A percentile compares a stretch with the other conserved stretches of the same genome.
phyloP scores from a whole-genome alignment of 106 monocot species.

The Dendrobium officinale region DNA sequence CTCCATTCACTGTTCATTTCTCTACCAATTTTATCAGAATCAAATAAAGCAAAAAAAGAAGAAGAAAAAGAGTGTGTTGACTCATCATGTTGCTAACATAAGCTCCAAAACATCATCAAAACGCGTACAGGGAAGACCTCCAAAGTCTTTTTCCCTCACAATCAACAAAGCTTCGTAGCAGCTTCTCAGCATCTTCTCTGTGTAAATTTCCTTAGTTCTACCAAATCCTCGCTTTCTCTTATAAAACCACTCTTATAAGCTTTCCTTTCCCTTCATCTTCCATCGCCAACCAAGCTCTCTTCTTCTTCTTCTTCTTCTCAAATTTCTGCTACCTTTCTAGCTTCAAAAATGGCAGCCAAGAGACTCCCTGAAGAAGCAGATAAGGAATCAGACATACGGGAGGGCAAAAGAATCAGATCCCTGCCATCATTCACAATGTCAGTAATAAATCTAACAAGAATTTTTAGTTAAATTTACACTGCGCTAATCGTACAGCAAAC shows the following conservation, averaged over 20 bases:
- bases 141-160: neutral
- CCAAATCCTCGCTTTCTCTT: neutral
- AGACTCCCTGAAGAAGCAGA: neutral
- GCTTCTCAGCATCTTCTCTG: neutral
- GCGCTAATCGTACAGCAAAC: no score
- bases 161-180: neutral
- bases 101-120: no score
- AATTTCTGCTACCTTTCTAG: neutral
- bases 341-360: neutral
- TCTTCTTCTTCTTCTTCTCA: neutral
- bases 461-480: neutral
- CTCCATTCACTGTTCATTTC: no score
- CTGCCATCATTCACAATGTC: constrained; percentile 7
- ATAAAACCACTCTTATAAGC: neutral
- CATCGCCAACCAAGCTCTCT: no score
- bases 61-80: no score
- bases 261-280: neutral
- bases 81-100: no score
- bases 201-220: neutral
- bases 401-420: constrained; percentile 1
- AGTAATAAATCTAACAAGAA: neutral
- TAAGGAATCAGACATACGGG: neutral
- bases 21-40: no score
- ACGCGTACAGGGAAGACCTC: neutral
- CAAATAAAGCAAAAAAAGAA: no score